phyloP scores from a whole-genome alignment of 2,329 filamentous ascomycete genomes.

The Penicillium sclerotiorum region DNA sequence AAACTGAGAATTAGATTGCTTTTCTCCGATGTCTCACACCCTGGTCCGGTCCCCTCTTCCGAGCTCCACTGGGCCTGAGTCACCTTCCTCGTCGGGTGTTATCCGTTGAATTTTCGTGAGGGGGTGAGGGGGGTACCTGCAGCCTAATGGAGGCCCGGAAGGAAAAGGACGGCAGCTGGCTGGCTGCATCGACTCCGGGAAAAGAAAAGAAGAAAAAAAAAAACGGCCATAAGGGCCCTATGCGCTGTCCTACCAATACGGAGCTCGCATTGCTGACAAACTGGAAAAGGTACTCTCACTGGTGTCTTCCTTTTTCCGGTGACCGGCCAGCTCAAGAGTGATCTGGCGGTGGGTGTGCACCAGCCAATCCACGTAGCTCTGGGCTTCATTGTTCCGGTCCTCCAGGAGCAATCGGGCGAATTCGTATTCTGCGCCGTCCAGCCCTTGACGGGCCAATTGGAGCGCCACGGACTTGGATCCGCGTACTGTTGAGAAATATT shows the following conservation, averaged over 20 bases:
- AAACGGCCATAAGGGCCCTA: not conserved
- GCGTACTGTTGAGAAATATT: conserved; percentile 77
- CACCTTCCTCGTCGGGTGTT: conserved; percentile 11
- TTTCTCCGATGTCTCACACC: conserved; percentile 11
- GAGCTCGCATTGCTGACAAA: conserved; percentile 49
- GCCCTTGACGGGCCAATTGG: conserved; percentile 86
- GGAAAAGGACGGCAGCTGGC: not conserved
- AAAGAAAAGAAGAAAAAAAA: too few relatives aligned
- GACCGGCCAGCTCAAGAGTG: conserved; percentile 72
- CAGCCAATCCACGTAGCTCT: conserved; percentile 98
- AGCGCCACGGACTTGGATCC: conserved; percentile 87
- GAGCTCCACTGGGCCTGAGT: conserved; percentile 11
- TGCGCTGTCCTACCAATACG: conserved; percentile 44
- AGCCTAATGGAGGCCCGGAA: conserved; percentile 3
- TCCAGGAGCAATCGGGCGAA: conserved; percentile 90
- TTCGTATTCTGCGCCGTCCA: conserved; percentile 95
- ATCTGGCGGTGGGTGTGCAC: conserved; percentile 93
- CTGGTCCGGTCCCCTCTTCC: conserved; percentile 5
- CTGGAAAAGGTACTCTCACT: conserved; percentile 47
- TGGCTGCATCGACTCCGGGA: too few relatives aligned
- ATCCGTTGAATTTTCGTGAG: conserved; percentile 5
- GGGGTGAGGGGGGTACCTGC: conserved; percentile 1
- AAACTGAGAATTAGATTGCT: conserved; percentile 2
- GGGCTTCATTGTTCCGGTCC: conserved; percentile 95
- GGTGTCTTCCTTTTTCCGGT: conserved; percentile 51